Evolutionary conservation across 805 yeast species (phyloP), one percentile per base, ranked within the genome.

Genomic region (Suhomyces canberraensis): DNA sequence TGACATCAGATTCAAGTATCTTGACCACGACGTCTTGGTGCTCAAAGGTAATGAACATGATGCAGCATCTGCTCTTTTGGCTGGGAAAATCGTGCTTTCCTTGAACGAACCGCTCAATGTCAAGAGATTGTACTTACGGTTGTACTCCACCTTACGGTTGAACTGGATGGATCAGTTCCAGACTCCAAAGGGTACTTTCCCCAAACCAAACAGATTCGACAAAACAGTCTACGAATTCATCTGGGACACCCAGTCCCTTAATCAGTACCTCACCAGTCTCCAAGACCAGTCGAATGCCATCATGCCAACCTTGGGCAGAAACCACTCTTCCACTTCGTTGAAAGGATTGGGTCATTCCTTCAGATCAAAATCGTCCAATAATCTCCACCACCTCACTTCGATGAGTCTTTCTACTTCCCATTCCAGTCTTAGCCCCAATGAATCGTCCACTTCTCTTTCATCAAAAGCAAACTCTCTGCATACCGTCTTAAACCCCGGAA

Each of bases 21-120:
- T 74, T 2, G 95, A 85, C 29, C 81, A 79, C 44, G 93, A 88
- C 52, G 91, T 90, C 8, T 61, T 91, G 4, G 75, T 93, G 7
- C 59, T 91, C 21, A 83, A 88, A 47, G 98, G 98, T 1, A 53
- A 82, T 1, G 79, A 83, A 4, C 71, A 73, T 24, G 90, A 82
- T 35, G 95, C 97, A 0, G 72, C 87, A 0, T 80, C 95, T 2
- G 85, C 78, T 3, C 63, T 84, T 5, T 59, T 93, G 18, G 65
- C 83, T 1, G 98, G 98, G 3, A 78, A 78, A 8, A 79, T 93
- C 16, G 89, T 83, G 1, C 60, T 93, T 17, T 74, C 90, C 1
- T 78, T 86, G 1, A 69, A 73, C 9, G 98, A 91, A 46, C 86
- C 95, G 3, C 63, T 87, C 38, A 61, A 78, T 11, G 71, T 91